Percentiles rank a stretch among this genome's conserved stretches.
Evolutionary conservation across 1,284 basidiomycete genomes (phyloP).

Genomic region (Fomitopsis pinicola): DNA sequence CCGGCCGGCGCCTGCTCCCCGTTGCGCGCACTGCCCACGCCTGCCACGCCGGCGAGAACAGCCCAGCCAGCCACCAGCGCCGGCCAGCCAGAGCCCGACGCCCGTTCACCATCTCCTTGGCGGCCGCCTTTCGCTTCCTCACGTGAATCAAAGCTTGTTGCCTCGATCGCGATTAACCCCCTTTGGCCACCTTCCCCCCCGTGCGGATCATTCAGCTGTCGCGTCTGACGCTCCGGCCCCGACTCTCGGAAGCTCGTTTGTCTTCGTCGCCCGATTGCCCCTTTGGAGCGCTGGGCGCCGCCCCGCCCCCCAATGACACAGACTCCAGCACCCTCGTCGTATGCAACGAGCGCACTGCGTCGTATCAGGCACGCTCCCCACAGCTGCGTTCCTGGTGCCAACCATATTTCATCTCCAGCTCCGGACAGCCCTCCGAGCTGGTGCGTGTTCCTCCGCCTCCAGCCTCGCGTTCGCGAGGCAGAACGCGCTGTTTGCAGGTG

Average conservation of each 20-base stretch:
- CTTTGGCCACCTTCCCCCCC: not conserved
- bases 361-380: not conserved
- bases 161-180: not conserved
- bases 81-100: not conserved
- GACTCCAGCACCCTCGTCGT: not conserved
- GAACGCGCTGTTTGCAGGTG: too few relatives aligned
- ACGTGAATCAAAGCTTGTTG: not conserved
- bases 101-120: not conserved
- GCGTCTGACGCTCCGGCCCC: too few relatives aligned
- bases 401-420: not conserved
- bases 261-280: not conserved
- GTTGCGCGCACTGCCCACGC: not conserved
- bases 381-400: too few relatives aligned
- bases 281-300: not conserved
- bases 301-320: too few relatives aligned
- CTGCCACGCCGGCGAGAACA: not conserved
- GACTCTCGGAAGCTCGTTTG: too few relatives aligned
- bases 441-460: not conserved
- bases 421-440: not conserved
- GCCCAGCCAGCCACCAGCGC: not conserved
- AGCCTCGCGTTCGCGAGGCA: not conserved
- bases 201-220: too few relatives aligned
- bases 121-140: not conserved
- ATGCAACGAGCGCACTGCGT: not conserved
- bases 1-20: not conserved